Conservation (phyloP, 805 yeast genomes). For the Lachancea cidri region DNA sequence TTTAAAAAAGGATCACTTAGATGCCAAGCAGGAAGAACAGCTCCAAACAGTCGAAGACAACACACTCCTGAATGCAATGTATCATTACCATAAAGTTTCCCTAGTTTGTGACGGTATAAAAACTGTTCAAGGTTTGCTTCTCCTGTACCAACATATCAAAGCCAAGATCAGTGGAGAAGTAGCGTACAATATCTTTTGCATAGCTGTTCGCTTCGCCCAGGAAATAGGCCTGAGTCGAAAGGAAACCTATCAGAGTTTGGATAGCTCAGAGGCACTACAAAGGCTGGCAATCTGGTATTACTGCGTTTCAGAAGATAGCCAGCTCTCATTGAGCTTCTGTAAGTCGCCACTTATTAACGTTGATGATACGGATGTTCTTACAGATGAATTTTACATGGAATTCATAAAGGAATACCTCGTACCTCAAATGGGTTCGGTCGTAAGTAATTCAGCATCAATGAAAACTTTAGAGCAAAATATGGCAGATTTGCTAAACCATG, state of each 20-base stretch:
- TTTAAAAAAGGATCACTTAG: constrained; percentile 20
- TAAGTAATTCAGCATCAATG: not conserved
- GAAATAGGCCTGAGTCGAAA: constrained; percentile 53
- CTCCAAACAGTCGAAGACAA: constrained; percentile 26
- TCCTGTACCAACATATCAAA: constrained; percentile 39
- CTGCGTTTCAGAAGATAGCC: constrained; percentile 29
- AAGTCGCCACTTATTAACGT: constrained; percentile 21
- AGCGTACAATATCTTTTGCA: constrained; percentile 38
- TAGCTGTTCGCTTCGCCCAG: constrained; percentile 49
- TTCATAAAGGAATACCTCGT: constrained; percentile 14
- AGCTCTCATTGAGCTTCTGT: constrained; percentile 18
- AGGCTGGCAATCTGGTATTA: constrained; percentile 46
- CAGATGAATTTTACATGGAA: constrained; percentile 20
- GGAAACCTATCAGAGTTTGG: constrained; percentile 38
- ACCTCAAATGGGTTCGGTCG: constrained; percentile 7
- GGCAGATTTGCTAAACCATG: constrained; percentile 13
- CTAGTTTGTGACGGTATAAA: constrained; percentile 47
- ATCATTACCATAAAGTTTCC: constrained; percentile 48
- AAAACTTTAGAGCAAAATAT: constrained; percentile 15
- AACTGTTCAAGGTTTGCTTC: constrained; percentile 47
- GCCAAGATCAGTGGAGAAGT: constrained; percentile 38
- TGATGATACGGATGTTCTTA: constrained; percentile 19
- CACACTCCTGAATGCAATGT: constrained; percentile 39
- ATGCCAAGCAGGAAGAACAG: constrained; percentile 20
- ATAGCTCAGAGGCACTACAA: constrained; percentile 33